These are phyloP conservation scores for Flaveria ramosissima DNA, from an alignment of 129 eudicot genomes.

Conservation along the genomic window DNA sequence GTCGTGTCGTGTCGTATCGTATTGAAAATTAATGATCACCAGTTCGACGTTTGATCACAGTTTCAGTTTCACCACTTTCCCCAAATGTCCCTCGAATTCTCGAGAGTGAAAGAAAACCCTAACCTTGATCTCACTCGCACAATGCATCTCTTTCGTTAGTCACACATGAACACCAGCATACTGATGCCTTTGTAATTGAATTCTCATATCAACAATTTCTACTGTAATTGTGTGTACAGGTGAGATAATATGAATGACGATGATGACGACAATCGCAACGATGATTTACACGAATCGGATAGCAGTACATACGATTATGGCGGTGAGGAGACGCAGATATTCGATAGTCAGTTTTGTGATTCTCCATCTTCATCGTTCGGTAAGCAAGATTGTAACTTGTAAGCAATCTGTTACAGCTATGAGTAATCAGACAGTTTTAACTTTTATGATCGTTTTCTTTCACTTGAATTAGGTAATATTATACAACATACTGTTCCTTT, in stretches of 20 bases:
- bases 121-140: constrained; percentile 19
- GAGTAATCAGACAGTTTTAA: neutral
- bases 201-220: constrained; percentile 6
- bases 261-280: constrained; percentile 29
- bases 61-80: constrained; percentile 17
- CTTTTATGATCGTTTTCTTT: constrained; percentile 18
- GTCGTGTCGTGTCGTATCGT: too few relatives aligned
- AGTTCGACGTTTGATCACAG: too few relatives aligned
- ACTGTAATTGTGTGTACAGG: constrained; percentile 9
- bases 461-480: constrained; percentile 31
- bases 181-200: neutral
- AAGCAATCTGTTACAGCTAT: neutral
- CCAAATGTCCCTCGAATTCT: constrained; percentile 30
- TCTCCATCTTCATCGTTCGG: constrained; percentile 42
- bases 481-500: constrained; percentile 31
- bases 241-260: constrained; percentile 51
- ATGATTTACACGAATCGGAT: constrained; percentile 20
- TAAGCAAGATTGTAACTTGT: constrained; percentile 19
- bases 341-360: constrained; percentile 46
- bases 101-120: neutral
- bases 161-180: too few relatives aligned
- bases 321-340: constrained; percentile 47
- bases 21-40: too few relatives aligned
- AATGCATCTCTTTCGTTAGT: neutral
- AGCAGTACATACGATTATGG: constrained; percentile 36